Conservation (phyloP, 768 basidiomycete genomes). For the Agrocybe pediades region DNA sequence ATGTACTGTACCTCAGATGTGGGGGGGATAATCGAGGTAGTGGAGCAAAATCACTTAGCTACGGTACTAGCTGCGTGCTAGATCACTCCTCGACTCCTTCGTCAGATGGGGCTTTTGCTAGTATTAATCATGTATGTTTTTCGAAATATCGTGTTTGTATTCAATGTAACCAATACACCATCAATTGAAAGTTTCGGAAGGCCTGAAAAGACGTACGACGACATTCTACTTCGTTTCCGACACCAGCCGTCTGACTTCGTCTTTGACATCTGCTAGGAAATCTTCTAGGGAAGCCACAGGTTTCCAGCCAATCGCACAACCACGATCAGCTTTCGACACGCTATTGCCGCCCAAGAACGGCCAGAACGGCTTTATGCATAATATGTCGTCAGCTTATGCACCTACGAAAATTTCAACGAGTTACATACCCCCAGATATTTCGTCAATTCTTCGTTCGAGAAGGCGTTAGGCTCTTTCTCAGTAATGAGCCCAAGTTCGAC, state of each 20-base stretch:
- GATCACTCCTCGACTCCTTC: no score
- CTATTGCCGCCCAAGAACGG: slow-evolving; percentile 20
- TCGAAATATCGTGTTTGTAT: no score
- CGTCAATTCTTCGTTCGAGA: slow-evolving; percentile 18
- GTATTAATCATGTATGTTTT: no score
- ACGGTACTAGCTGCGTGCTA: no score
- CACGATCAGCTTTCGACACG: slow-evolving; percentile 17
- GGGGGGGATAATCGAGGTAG: no score
- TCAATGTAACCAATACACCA: no score
- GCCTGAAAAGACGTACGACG: no score
- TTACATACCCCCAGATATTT: slow-evolving; percentile 20
- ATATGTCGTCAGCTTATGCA: background rate
- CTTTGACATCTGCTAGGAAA: slow-evolving; percentile 18
- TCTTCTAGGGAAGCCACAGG: slow-evolving; percentile 18
- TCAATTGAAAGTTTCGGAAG: no score
- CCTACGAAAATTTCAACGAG: background rate
- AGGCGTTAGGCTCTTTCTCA: slow-evolving; percentile 11
- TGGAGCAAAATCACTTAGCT: no score
- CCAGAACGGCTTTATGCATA: slow-evolving; percentile 13
- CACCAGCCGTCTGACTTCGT: slow-evolving; percentile 8
- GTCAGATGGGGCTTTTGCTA: no score
- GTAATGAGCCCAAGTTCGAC: slow-evolving; percentile 14
- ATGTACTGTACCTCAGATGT: no score
- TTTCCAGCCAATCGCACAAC: slow-evolving; percentile 24
- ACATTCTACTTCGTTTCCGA: background rate